Conservation (phyloP, 495 filamentous ascomycete genomes). For the Penicillium maclennaniae region DNA sequence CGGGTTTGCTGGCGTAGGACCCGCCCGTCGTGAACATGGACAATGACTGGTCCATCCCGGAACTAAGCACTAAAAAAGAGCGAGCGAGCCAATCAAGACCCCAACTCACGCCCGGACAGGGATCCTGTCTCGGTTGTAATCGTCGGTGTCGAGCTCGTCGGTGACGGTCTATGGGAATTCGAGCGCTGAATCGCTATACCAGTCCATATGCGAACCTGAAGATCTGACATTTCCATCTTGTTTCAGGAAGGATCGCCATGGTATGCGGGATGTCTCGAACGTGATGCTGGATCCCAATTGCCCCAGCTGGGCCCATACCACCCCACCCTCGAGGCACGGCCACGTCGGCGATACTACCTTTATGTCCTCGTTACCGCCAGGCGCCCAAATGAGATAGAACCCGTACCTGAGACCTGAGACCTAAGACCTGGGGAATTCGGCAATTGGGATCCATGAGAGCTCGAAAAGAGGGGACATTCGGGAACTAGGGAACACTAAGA, state of each 20-base stretch:
- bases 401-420: neutral
- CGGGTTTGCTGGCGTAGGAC: conserved; percentile 7
- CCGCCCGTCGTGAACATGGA: neutral
- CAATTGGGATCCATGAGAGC: neutral
- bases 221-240: conserved; percentile 6
- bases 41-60: conserved; percentile 13
- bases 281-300: neutral
- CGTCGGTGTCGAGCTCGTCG: conserved; percentile 25
- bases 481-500: too few species aligned
- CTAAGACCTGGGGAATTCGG: neutral
- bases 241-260: conserved; percentile 16
- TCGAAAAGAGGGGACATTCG: too few species aligned
- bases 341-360: conserved; percentile 14
- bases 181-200: conserved; percentile 4
- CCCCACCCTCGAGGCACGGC: conserved; percentile 7
- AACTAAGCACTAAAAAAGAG: conserved; percentile 12
- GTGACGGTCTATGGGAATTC: neutral
- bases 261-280: conserved; percentile 5
- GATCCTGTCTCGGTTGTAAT: conserved; percentile 15
- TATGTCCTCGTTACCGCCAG: conserved; percentile 17
- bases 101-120: conserved; percentile 1
- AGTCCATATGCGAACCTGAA: neutral
- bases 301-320: conserved; percentile 9
- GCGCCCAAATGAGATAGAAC: neutral
- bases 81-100: conserved; percentile 9